Evolutionary conservation across 2,329 filamentous ascomycete genomes (phyloP).

Genomic region (Ophiostoma sp.): DNA sequence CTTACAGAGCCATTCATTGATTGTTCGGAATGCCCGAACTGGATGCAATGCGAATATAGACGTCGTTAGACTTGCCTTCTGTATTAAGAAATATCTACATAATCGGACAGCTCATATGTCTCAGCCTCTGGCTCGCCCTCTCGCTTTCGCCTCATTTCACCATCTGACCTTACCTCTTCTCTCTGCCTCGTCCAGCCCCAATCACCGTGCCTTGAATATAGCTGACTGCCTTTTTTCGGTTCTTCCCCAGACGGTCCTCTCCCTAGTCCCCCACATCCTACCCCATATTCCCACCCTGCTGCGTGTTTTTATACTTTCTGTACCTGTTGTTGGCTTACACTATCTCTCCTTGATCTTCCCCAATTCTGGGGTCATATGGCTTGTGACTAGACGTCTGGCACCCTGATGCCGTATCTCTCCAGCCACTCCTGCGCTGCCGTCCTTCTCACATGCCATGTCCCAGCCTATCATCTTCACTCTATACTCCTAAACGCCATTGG

Average conservation of each 20-base stretch:
- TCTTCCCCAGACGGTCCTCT: slow-evolving; percentile 1
- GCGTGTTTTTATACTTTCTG: neutral
- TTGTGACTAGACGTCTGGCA: neutral
- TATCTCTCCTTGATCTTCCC: neutral
- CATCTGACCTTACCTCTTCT: neutral
- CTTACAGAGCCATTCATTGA: neutral
- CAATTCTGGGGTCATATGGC: neutral
- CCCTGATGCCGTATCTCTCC: no score
- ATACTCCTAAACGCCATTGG: no score
- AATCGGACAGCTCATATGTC: neutral
- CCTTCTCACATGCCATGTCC: no score
- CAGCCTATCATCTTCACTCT: no score
- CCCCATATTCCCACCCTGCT: neutral
- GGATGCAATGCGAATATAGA: neutral
- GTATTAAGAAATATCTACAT: neutral
- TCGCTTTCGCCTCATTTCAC: neutral
- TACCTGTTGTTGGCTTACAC: neutral
- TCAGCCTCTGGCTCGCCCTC: neutral
- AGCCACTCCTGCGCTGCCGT: no score
- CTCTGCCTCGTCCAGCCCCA: no score
- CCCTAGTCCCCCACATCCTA: neutral
- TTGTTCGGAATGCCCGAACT: slow-evolving; percentile 2
- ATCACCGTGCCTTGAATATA: neutral
- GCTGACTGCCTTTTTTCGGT: neutral
- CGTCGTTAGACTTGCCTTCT: neutral